These are phyloP conservation scores for Cutaneotrichosporon dermatis DNA, from an alignment of 1,284 basidiomycete species.

Conservation along the genomic window DNA sequence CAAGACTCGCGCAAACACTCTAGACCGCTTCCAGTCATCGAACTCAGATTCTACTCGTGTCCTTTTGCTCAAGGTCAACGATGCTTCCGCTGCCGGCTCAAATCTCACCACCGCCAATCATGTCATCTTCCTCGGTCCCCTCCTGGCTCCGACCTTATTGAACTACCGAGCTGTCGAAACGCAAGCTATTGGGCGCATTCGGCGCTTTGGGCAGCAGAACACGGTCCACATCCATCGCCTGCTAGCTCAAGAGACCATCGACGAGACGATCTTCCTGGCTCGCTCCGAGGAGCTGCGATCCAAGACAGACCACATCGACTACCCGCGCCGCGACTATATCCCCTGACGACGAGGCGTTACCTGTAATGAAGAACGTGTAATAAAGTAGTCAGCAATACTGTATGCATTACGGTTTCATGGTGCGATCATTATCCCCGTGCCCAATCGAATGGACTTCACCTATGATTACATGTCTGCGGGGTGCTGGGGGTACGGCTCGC, in stretches of 20 bases:
- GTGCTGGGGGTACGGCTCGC: no score
- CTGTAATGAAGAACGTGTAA: no score
- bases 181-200: conserved; percentile 82
- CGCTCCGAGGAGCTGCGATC: conserved; percentile 26
- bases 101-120: conserved; percentile 92
- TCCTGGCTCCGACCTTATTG: conserved; percentile 70
- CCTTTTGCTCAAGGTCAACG: conserved; percentile 82
- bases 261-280: conserved; percentile 61
- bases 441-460: no score
- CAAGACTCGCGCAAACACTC: conserved; percentile 67
- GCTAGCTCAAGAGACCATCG: conserved; percentile 76
- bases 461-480: no score
- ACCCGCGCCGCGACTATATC: neutral
- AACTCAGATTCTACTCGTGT: conserved; percentile 60
- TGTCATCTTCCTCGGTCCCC: conserved; percentile 87
- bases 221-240: conserved; percentile 76
- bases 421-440: no score
- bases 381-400: no score
- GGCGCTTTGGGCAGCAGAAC: conserved; percentile 77
- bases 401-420: no score
- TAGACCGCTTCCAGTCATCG: conserved; percentile 76
- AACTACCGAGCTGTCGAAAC: conserved; percentile 82
- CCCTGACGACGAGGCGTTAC: neutral
- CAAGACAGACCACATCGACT: conserved; percentile 34
- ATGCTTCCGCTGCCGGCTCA: conserved; percentile 86